Evolutionary conservation across 2,329 filamentous ascomycete genomes (phyloP).

Genomic region (Fusarium nanum): DNA sequence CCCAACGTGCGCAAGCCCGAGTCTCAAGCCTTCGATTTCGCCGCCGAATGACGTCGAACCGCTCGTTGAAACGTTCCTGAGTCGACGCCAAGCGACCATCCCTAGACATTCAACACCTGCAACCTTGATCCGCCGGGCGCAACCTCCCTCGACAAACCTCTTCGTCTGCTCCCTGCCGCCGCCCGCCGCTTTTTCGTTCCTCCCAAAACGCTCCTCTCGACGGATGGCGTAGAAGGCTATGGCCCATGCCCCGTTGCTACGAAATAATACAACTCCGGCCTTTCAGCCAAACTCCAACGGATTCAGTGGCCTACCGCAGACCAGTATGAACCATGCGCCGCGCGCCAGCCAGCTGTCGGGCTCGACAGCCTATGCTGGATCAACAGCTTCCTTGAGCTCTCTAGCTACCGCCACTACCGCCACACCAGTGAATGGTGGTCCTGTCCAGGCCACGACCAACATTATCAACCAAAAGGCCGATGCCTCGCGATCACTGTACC

Average conservation of each 20-base stretch:
- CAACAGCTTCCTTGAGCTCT: constrained; percentile 64
- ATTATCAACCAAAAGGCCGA: constrained; percentile 89
- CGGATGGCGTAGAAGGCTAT: constrained; percentile 63
- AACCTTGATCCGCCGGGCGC: constrained; percentile 15
- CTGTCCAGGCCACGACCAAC: constrained; percentile 49
- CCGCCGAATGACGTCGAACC: constrained; percentile 45
- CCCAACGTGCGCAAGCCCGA: not conserved
- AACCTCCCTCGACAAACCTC: constrained; percentile 32
- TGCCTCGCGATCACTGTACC: constrained; percentile 90
- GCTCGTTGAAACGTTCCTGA: constrained; percentile 39
- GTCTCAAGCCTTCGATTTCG: constrained; percentile 40
- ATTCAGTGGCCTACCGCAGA: constrained; percentile 58
- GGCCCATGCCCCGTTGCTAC: constrained; percentile 69
- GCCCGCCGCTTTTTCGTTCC: constrained; percentile 19
- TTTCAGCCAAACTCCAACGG: constrained; percentile 62
- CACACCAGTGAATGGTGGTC: constrained; percentile 63
- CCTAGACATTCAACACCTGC: constrained; percentile 20
- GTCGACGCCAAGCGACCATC: constrained; percentile 39
- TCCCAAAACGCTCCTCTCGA: constrained; percentile 27
- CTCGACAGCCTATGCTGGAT: constrained; percentile 66
- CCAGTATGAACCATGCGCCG: constrained; percentile 64
- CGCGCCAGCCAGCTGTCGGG: constrained; percentile 73
- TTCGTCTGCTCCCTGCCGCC: constrained; percentile 14
- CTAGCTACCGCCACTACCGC: constrained; percentile 59
- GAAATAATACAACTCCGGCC: constrained; percentile 69